Evolutionary conservation across 2,329 filamentous ascomycete genomes (phyloP).

Genomic region (Pseudogymnoascus sp.): DNA sequence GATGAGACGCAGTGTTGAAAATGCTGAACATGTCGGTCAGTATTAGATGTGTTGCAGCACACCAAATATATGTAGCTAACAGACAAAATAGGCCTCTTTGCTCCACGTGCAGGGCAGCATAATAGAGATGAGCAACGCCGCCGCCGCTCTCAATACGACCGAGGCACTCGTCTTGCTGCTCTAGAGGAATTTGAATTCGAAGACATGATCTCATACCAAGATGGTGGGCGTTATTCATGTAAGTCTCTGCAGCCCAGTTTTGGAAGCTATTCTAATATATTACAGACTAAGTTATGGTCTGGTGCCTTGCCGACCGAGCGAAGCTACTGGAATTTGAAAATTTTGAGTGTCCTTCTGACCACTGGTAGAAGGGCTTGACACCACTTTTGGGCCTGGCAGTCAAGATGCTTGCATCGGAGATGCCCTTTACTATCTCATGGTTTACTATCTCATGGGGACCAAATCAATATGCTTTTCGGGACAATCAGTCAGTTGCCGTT

Average conservation of each 20-base stretch:
- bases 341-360: neutral
- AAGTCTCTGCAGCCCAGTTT: neutral
- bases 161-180: slow-evolving; percentile 63
- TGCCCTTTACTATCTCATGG: neutral
- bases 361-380: neutral
- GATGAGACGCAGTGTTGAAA: slow-evolving; percentile 78
- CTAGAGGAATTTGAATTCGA: slow-evolving; percentile 54
- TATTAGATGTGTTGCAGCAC: slow-evolving; percentile 16
- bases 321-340: neutral
- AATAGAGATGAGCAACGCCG: slow-evolving; percentile 68
- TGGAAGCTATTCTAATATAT: neutral
- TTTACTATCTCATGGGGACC: neutral
- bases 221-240: slow-evolving; percentile 50
- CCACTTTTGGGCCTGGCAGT: neutral
- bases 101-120: slow-evolving; percentile 66
- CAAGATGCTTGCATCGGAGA: neutral
- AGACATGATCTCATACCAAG: slow-evolving; percentile 15
- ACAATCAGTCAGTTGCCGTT: neutral
- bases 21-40: slow-evolving; percentile 74
- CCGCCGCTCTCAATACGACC: slow-evolving; percentile 70
- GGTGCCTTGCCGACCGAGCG: neutral
- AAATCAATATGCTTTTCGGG: neutral
- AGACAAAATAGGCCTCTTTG: slow-evolving; percentile 58
- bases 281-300: neutral
- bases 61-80: slow-evolving; percentile 10